phyloP scores from a whole-genome alignment of 2,329 filamentous ascomycete genomes.

The Diaporthe sp. region DNA sequence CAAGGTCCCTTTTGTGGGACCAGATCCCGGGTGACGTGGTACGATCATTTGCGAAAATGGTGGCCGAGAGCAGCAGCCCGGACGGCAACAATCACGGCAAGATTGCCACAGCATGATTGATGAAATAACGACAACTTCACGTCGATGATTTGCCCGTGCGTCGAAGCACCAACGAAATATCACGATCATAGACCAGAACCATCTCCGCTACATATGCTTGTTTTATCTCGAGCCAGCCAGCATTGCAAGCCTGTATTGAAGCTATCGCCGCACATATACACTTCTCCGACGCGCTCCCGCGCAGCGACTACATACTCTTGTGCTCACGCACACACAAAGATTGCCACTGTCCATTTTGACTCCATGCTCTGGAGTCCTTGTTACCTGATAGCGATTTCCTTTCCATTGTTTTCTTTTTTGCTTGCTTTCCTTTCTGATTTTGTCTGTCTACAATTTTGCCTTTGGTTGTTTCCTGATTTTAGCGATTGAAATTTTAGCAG shows the following conservation, averaged over 20 bases:
- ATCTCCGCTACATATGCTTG: conserved; percentile 44
- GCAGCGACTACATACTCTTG: conserved; percentile 40
- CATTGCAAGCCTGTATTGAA: conserved; percentile 41
- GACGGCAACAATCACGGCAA: conserved; percentile 50
- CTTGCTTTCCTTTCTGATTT: conserved; percentile 16
- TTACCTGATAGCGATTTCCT: conserved; percentile 51
- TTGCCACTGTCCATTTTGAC: conserved; percentile 51
- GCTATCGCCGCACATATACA: conserved; percentile 41
- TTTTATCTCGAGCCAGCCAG: conserved; percentile 37
- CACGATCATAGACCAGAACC: conserved; percentile 42
- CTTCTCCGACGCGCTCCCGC: conserved; percentile 44
- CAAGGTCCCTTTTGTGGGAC: conserved; percentile 92
- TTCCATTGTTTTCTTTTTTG: conserved; percentile 50
- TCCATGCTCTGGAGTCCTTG: conserved; percentile 45
- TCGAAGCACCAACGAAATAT: conserved; percentile 40
- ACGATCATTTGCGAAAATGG: conserved; percentile 91
- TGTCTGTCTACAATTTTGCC: conserved; percentile 44
- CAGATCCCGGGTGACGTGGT: conserved; percentile 94
- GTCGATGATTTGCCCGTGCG: conserved; percentile 42
- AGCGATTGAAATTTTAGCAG: conserved; percentile 47
- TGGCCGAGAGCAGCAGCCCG: conserved; percentile 77
- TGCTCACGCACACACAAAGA: conserved; percentile 43
- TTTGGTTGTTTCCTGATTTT: conserved; percentile 47
- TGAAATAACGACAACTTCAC: conserved; percentile 44
- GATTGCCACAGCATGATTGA: conserved; percentile 54